phyloP scores from a whole-genome alignment of 805 yeast species.

The Candida manassasensis region DNA sequence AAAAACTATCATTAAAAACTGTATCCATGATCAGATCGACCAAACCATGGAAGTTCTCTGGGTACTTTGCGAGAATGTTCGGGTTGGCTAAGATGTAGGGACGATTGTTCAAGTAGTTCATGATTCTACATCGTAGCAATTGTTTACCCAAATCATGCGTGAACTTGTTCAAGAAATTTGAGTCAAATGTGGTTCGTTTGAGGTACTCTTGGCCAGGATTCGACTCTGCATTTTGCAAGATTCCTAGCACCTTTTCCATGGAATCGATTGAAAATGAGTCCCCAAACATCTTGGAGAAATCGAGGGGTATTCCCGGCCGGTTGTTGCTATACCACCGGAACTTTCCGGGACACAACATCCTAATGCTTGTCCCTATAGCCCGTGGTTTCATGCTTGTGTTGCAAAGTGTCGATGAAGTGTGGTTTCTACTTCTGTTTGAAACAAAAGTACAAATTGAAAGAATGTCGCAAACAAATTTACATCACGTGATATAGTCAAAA shows the following conservation, averaged over 20 bases:
- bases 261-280: constrained; percentile 4
- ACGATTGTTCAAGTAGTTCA: not conserved
- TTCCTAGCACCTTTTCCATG: constrained; percentile 3
- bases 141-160: constrained; percentile 5
- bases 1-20: not conserved
- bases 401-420: no score
- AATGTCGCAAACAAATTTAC: no score
- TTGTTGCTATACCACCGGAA: not conserved
- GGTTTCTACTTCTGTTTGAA: not conserved
- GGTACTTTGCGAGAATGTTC: not conserved
- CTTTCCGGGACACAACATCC: not conserved
- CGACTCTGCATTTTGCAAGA: not conserved
- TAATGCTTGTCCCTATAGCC: not conserved
- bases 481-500: not conserved
- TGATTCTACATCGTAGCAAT: not conserved
- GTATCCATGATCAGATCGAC: not conserved
- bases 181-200: constrained; percentile 1
- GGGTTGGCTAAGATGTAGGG: not conserved
- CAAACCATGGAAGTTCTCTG: not conserved
- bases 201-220: not conserved
- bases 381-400: not conserved
- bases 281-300: not conserved
- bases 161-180: constrained; percentile 1
- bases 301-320: not conserved
- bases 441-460: no score